Evolutionary conservation across 2,329 filamentous ascomycete genomes (phyloP), one percentile per base, ranked within the genome.

Genomic region (Fusarium tjaetaba): DNA sequence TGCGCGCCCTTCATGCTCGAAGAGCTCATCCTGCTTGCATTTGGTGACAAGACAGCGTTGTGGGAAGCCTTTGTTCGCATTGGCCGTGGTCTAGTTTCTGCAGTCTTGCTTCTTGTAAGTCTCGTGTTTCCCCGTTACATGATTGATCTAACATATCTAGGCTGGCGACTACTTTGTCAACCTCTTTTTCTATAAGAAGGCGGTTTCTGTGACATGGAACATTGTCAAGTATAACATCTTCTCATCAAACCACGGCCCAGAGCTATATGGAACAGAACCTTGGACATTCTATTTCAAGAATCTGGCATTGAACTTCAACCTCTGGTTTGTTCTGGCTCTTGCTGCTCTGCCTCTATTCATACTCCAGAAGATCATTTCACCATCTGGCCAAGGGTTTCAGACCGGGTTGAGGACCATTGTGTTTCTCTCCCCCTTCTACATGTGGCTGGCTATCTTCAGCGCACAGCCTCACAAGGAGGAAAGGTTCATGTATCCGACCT

Each of bases 201-300:
- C 93, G 11, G 91, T 90, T 8, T 82, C 95, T 43, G 94, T 97
- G 11, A 91, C 95, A 1, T 93, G 94, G 87, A 98, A 98, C 79
- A 98, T 99, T 78, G 91, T 99, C 78, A 90, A 92, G 73, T 99
- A 99, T 87, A 99, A 99, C 80, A 90, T 99, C 48, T 96, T 99
- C 80, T 93, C 93, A 13, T 91, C 90, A 11, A 88, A 90, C 1
- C 93, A 91, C 38, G 96, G 96, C 0, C 96, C 96, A 0, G 90
- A 97, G 62, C 93, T 99, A 41, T 99, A 98, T 78, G 96, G 96
- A 49, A 97, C 94, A 2, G 96, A 99, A 82, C 94, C 96, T 3
- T 98, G 96, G 96, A 92, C 95, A 60, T 99, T 98, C 81, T 99
- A 99, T 82, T 87, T 97, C 76, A 93, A 94, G 77, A 99, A 99